A percentile compares a stretch with the other conserved stretches of the same genome.
phyloP scores from a whole-genome alignment of 2,329 filamentous ascomycete species.

The Pyrenochaeta sp. region DNA sequence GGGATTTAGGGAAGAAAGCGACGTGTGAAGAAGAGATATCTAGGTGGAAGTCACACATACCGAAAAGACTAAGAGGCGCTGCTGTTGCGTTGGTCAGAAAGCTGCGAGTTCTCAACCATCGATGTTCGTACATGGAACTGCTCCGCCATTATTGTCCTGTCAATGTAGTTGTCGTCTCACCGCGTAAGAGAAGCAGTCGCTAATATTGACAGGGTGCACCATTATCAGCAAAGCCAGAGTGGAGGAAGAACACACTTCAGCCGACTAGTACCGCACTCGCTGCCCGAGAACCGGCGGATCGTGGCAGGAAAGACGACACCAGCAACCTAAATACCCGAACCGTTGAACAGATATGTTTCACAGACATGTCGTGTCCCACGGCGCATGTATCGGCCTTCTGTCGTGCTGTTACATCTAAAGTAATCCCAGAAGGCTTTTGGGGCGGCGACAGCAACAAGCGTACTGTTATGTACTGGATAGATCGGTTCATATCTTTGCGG shows the following conservation, averaged over 20 bases:
- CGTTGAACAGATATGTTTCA: slow-evolving; percentile 55
- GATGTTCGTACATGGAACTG: slow-evolving; percentile 82
- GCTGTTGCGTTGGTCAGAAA: slow-evolving; percentile 68
- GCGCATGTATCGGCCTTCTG: slow-evolving; percentile 86
- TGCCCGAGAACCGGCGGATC: slow-evolving; percentile 9
- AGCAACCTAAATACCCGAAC: slow-evolving; percentile 9
- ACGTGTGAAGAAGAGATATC: slow-evolving; percentile 24
- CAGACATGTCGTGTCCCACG: slow-evolving; percentile 72
- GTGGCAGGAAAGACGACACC: slow-evolving; percentile 8
- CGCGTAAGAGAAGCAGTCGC: background rate
- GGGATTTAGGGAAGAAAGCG: slow-evolving; percentile 22
- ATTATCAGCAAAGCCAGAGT: slow-evolving; percentile 36
- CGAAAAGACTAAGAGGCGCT: slow-evolving; percentile 74
- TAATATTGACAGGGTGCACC: slow-evolving; percentile 35
- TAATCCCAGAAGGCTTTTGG: slow-evolving; percentile 81
- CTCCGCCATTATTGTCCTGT: slow-evolving; percentile 83
- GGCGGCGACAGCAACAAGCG: slow-evolving; percentile 72
- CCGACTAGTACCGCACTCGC: slow-evolving; percentile 16
- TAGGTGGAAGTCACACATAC: slow-evolving; percentile 56
- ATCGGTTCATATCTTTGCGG: slow-evolving; percentile 78
- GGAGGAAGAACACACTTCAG: slow-evolving; percentile 33
- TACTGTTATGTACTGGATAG: slow-evolving; percentile 71
- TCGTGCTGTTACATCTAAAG: slow-evolving; percentile 73
- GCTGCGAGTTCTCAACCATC: slow-evolving; percentile 74
- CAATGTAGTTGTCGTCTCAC: slow-evolving; percentile 24